Evolutionary conservation across 306 rosid species (phyloP).

Genomic region (Abrus pulchellus): DNA sequence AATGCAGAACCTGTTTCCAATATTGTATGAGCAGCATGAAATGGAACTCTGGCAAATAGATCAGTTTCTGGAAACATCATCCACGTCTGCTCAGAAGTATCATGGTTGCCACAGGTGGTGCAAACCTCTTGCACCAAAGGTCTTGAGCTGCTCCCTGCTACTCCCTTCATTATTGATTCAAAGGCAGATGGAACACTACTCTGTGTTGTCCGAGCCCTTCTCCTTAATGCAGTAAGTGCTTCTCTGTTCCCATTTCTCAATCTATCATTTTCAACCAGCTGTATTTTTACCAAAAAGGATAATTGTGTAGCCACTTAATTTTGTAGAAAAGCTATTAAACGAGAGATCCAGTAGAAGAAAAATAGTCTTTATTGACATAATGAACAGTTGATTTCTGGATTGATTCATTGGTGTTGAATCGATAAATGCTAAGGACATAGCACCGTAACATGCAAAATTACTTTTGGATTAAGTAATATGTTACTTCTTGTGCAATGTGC

Average conservation of each 20-base stretch:
- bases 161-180: conserved; percentile 87
- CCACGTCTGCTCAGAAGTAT: conserved; percentile 76
- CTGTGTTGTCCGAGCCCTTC: conserved; percentile 81
- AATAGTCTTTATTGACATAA: conserved; percentile 11
- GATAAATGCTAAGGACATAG: background rate
- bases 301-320: conserved; percentile 36
- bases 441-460: conserved; percentile 5
- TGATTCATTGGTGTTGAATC: conserved; percentile 1
- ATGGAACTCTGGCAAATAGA: conserved; percentile 81
- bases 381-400: conserved; percentile 9
- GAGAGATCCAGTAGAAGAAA: conserved; percentile 15
- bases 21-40: conserved; percentile 86
- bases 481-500: conserved; percentile 11
- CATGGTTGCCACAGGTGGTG: conserved; percentile 82
- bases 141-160: conserved; percentile 64
- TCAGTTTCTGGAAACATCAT: conserved; percentile 88
- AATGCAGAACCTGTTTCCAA: conserved; percentile 72
- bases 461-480: conserved; percentile 5
- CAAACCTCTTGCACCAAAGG: conserved; percentile 92
- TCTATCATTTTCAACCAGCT: conserved; percentile 88
- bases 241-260: conserved; percentile 88
- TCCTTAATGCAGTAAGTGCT: conserved; percentile 90
- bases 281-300: conserved; percentile 37
- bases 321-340: background rate
- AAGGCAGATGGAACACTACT: conserved; percentile 84